Evolutionary conservation across 768 basidiomycete species (phyloP).

Genomic region (Phlebiopsis gigantea): DNA sequence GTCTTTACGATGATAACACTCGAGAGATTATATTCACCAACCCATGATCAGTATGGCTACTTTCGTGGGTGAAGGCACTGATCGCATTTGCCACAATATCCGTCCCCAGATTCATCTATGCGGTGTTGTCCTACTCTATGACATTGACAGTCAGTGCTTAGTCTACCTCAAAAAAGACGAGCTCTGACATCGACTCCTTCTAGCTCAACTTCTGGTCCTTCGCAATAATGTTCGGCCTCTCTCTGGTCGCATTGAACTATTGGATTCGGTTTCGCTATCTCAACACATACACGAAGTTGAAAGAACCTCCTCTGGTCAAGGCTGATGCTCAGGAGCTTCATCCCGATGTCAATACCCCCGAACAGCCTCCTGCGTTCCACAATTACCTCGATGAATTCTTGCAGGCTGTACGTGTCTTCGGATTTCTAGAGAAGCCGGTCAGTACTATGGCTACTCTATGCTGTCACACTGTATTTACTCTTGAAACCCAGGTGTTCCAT

Average conservation of each 20-base stretch:
- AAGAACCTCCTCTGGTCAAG: constrained; percentile 78
- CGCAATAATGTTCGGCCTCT: constrained; percentile 66
- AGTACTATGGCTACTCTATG: constrained; percentile 20
- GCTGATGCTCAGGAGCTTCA: constrained; percentile 83
- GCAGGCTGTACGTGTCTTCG: constrained; percentile 94
- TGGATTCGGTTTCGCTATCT: constrained; percentile 81
- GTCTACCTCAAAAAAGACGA: neutral
- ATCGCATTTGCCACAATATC: constrained; percentile 81
- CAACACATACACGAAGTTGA: constrained; percentile 69
- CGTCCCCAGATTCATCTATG: constrained; percentile 72
- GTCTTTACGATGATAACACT: constrained; percentile 21
- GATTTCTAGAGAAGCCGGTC: constrained; percentile 96
- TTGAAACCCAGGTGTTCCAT: constrained; percentile 71
- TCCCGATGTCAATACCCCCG: constrained; percentile 81
- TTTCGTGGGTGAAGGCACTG: constrained; percentile 71
- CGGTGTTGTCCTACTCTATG: constrained; percentile 80
- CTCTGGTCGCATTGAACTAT: constrained; percentile 67
- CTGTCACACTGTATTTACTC: neutral
- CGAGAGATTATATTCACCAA: neutral
- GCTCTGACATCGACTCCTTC: neutral
- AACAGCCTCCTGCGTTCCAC: constrained; percentile 76
- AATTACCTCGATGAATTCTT: constrained; percentile 97
- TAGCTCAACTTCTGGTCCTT: constrained; percentile 93
- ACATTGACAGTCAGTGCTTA: constrained; percentile 65
- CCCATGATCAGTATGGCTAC: constrained; percentile 59